Base-by-base conservation (phyloP, 805 yeast species). In the Wickerhamiella brachini region DNA sequence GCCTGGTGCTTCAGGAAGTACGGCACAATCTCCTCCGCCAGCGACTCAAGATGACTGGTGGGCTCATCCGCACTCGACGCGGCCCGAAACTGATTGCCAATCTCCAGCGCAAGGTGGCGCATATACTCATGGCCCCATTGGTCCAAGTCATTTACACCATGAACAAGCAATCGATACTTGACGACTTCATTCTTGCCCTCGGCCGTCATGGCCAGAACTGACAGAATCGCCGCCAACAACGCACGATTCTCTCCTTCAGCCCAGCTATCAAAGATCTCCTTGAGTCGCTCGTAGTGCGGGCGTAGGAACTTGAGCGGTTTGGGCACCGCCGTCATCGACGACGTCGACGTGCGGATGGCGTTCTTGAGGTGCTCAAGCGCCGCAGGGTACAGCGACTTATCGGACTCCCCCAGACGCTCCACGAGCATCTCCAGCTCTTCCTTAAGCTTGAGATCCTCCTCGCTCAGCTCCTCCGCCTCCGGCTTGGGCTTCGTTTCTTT, bases 271-370 rank as follows among this genome's bases (percentile, higher is more conserved):
- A 82, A 84, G 41, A 85, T 68, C 50, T 71, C 75, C 34, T 78
- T 77, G 61, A 93, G 72, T n/a, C 73, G 61, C 20, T 82, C 80
- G 64, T 82, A 93, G 62, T 80, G 85, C 7, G 97, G 95, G 62
- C 95, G 80, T 57, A 93, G 75, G 65, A 93, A 93, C 71, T 93
- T 94, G 69, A 93, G 77, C 5, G 99, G 99, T 68, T 93, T 93
- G 39, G 99, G 99, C 49, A 93, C 98, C 2, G 99, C 99, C 1
- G 98, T 93, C 97, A 93, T 93, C 8, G 97, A 89, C 39, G 96
- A 85, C 2, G 99, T 93, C 12, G 97, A 85, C 51, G 93, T 94
- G 57, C 86, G 79, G 61, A 93, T 89, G 60, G 79, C 79, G 47
- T 74, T 77, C 63, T 87, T 88, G 66, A 93, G 75, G 49, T 81